Evolutionary conservation across 139 green algal genomes (phyloP), one percentile per base, ranked within the genome.

Genomic region (Zygnema circumcarinatum): DNA sequence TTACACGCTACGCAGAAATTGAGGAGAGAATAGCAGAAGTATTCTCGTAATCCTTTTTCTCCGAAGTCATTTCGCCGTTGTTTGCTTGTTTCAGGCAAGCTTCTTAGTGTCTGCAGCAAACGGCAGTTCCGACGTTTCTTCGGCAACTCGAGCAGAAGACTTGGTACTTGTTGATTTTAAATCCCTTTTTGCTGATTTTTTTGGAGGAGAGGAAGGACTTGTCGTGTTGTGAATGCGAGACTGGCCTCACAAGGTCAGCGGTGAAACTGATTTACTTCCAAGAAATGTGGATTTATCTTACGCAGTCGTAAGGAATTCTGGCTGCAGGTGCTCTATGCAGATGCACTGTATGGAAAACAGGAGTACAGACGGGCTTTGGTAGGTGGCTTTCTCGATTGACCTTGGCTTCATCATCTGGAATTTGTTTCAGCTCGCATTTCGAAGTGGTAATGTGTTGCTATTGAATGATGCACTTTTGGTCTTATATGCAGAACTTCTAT

Each of bases 281-380:
- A 62, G 47, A 62, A 62, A 62, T 16, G 7, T 25, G 16, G 16
- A 62, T 62, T 62, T 62, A 16, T 62, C 16, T 62, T 62, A 16
- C 7, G 16, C 47, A 25, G 7, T 62, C 47, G 7, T 16, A 62
- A 7, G 7, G 47, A 62, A 16, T 62, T 62, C 47, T 62, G 47
- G 7, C 16, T 16, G 16, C 47, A 62, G 47, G 47, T 62, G 31
- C 74, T 81, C 31, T 81, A 81, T 53, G 74, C 74, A 29, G 74
- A 81, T 32, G 74, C 74, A 32, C 74, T 81, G 29, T 69, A 69
- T 68, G 74, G 74, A 3, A 36, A 53, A 38, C 74, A 81, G 2
- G 74, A 81, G 31, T 81, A 52, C 74, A n/a, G 74, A 47, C 74
- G 74, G n/a, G 74, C 74, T 47, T 53, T 81, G 74, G 74, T 81